phyloP scores from a whole-genome alignment of 345 rosid genomes.

The Dovyalis caffra region DNA sequence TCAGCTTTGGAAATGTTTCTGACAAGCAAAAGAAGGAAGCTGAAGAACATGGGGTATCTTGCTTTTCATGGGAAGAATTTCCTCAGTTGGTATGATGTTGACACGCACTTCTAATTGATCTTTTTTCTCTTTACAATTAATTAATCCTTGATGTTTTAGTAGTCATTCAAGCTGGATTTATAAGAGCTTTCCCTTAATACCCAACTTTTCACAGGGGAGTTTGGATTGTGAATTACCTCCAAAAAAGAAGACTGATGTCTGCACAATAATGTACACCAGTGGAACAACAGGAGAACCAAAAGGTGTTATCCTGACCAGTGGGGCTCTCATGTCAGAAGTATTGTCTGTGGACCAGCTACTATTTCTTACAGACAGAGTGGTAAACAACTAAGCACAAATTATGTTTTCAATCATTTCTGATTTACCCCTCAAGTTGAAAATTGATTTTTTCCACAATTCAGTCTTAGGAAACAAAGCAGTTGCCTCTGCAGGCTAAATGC shows the following conservation, averaged over 20 bases:
- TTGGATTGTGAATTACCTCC: slow-evolving; percentile 56
- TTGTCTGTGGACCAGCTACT: slow-evolving; percentile 72
- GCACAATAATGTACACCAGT: slow-evolving; percentile 95
- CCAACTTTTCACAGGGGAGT: slow-evolving; percentile 46
- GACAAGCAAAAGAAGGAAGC: slow-evolving; percentile 68
- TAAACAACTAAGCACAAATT: slow-evolving; percentile 21
- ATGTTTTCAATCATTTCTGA: background rate
- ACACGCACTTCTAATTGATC: background rate
- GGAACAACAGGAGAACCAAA: slow-evolving; percentile 99
- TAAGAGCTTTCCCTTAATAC: background rate
- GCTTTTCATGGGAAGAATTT: slow-evolving; percentile 85
- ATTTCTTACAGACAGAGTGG: slow-evolving; percentile 59
- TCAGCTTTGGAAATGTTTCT: slow-evolving; percentile 65
- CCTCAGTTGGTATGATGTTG: slow-evolving; percentile 44
- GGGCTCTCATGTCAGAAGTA: slow-evolving; percentile 64
- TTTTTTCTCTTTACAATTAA: background rate
- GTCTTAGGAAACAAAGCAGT: background rate
- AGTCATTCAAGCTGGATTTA: slow-evolving; percentile 4
- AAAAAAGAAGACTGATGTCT: slow-evolving; percentile 63
- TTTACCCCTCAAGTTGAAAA: background rate
- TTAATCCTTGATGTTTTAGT: background rate
- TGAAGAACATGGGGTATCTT: slow-evolving; percentile 60
- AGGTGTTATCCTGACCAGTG: slow-evolving; percentile 76
- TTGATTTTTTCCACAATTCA: background rate
- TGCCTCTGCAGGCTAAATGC: background rate